These are phyloP conservation scores for Trichoderma sp. DNA, from an alignment of 2,329 filamentous ascomycete genomes.

Conservation along the genomic window DNA sequence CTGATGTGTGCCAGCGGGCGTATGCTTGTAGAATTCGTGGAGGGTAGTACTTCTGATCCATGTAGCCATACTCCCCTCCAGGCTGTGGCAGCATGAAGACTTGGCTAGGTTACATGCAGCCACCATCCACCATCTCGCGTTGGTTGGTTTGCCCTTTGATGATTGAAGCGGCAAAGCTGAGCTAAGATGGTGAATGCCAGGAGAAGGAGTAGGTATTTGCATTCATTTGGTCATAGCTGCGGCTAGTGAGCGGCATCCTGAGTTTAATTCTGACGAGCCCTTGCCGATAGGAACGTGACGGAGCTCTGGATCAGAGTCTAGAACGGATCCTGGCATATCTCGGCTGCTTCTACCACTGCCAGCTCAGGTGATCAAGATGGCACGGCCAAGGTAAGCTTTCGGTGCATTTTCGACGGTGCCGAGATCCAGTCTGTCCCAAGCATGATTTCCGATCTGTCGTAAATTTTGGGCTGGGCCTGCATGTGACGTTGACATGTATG, in stretches of 20 bases:
- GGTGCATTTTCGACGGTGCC: background rate
- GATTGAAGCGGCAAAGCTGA: background rate
- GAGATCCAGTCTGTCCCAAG: background rate
- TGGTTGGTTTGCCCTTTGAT: background rate
- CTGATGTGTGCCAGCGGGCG: background rate
- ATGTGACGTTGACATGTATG: background rate
- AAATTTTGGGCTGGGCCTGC: background rate
- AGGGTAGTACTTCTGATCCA: background rate
- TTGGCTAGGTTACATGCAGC: slow-evolving; percentile 14
- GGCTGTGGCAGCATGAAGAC: background rate
- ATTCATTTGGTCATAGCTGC: background rate
- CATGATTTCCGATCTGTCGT: slow-evolving; percentile 3
- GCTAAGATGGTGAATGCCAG: background rate
- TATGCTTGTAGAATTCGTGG: background rate
- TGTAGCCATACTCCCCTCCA: background rate
- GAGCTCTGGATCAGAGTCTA: background rate
- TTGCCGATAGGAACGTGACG: background rate
- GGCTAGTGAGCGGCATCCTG: background rate
- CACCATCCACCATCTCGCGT: background rate
- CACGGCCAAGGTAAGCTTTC: background rate
- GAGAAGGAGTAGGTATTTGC: background rate
- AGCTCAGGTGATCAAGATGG: background rate
- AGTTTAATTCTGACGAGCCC: background rate
- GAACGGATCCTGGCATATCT: background rate
- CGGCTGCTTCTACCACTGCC: background rate